Base-by-base conservation (phyloP, 2,329 filamentous ascomycete genomes). In the Fusarium annulatum region DNA sequence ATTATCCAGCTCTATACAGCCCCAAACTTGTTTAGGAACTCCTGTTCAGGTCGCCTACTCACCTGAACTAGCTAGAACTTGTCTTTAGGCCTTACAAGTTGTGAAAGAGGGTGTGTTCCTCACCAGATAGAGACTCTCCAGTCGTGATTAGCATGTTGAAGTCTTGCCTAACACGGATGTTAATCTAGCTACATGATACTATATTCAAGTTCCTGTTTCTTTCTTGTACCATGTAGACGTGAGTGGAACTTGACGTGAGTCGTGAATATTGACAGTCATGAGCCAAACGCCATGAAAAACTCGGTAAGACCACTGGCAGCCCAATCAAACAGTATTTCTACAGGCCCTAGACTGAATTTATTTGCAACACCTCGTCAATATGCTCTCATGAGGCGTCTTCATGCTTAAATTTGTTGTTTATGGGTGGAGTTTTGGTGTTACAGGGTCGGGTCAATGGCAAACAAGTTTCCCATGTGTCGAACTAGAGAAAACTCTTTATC, bases 271-370 rank as follows among this genome's bases (percentile, higher is more conserved):
- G 6, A 34, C 28, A 36, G n/a, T 34, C 30, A n/a, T 48, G 30
- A 49, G 42, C 34, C 48, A 55, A 53, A 45, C 65, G 55, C 63
- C 41, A 61, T 68, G 15, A 9, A 53, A 53, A 19, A 23, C 36
- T 34, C 19, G 18, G 16, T 8, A 14, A 28, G 16, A n/a, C 28
- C 6, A 7, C 10, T 19, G 18, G 12, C 18, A n/a, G 21, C 5
- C 41, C 41, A 53, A 53, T 53, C 18, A n/a, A 11, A 9, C 30
- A 15, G 18, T 19, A 9, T 5, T 3, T 43, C 6, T 19, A 30
- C 9, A 1, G 15, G 11, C 3, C 3, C 10, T 11, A 15, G 5
- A 15, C 30, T 12, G 34, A 14, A 12, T 9, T 1, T 16, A 16
- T 7, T 15, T 28, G 2, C 8, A 12, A 19, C 7, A 18, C 14